Base-by-base conservation (phyloP, 192 early-diverging fungal species). In the Radiomyces spectabilis region DNA sequence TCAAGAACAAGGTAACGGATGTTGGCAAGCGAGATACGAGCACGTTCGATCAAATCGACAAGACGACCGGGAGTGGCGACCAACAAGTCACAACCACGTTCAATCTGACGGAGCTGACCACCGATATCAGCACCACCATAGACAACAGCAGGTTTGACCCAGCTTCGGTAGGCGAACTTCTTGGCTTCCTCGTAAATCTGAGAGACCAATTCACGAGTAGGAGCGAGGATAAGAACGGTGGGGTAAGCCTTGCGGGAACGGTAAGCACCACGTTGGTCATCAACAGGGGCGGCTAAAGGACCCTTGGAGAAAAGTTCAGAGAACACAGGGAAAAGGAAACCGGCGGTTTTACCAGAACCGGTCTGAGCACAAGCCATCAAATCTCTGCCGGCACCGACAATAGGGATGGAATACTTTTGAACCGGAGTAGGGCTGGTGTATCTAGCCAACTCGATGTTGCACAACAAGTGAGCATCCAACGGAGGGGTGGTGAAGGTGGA, bases 331-430 rank as follows among this genome's bases (percentile, higher is more conserved):
- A 97, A 87, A 51, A 99, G 75, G 78, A 99, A 99, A 45, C 94
- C 96, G 47, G 84, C 95, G 34, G 95, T 99, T 74, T 98, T 92
- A 33, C 91, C 88, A 15, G 85, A 89, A 72, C 95, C 95, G 16
- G 95, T 98, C 72, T 98, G 95, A 33, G 95, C 95, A 71, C 94
- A 98, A 16, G 93, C 95, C 95, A 98, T 98, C 72, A 98, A 72
- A 72, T 98, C 95, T 57, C 95, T 84, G 33, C 84, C 80, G 25
- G 71, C 68, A 32, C 75, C 71, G 26, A 94, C 88, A 67, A 88
- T 89, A 56, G 84, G 85, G 59, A 88, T 87, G 21, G 92, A 93
- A 71, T 88, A 85, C 68, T 93, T 92, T 66, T 98, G 95, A 32
- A 98, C 94, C 3, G 95, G 95, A 13, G 95, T 98, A 4, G 95